Evolutionary conservation across 148 eudicot genomes (phyloP), one percentile per base, ranked within the genome.

Genomic region (Nepenthes mirabilis): DNA sequence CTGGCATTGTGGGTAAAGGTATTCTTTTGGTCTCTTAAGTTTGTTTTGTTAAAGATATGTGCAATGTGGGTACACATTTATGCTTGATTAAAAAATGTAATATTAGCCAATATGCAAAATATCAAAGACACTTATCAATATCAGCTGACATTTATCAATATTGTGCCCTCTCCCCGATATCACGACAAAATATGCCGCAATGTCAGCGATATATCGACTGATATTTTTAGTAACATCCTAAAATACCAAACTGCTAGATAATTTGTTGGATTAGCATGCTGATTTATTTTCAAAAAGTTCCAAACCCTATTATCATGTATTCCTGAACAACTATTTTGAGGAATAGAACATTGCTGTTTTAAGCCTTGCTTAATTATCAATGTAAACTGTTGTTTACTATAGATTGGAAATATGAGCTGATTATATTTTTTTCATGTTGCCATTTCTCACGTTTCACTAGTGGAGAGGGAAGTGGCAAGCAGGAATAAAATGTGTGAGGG

Each of bases 401-500:
- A 37, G 33, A 23, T 5, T 23, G 37, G 49, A 49, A 32, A 37
- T 2, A 56, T n/a, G 11, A 34, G 36, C 58, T 51, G 37, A 36
- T 56, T 72, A 49, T 62, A 23, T 23, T 11, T 47, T 68, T 43
- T 43, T 10, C 9, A 33, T 58, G 66, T 49, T 69, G 47, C 40
- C 12, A 50, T 60, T 68, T 61, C 68, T 23, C 54, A 70, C 49
- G 69, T 70, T 73, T 65, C 67, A 66, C 69, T 78, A 94, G 99
- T 82, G 97, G 97, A 79, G 93, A 71, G 99, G 95, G 59, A 77
- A 74, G 88, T 94, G 99, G 99, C 99, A 84, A 78, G 82, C 95
- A 52, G 99, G 97, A 65, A 87, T 94, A 53, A 84, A 79, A 67
- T 94, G 99, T 64, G 90, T 80, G 59, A 81, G 90, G 77, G 84